phyloP scores from a whole-genome alignment of 371 early-diverging fungal species.

The Actinomortierella ambigua region DNA sequence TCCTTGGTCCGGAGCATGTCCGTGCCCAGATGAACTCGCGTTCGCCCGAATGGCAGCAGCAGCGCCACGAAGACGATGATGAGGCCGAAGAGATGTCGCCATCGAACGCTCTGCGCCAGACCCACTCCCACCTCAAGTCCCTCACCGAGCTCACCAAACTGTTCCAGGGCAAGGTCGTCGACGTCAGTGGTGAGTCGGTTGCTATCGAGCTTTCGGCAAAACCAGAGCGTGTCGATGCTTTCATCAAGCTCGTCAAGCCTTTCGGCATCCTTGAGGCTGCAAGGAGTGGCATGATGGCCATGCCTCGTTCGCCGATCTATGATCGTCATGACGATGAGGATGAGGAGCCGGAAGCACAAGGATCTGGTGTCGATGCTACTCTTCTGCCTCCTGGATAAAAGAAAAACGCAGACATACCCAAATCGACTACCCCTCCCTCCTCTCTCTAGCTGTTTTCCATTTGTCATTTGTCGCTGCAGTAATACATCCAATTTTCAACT shows the following conservation, averaged over 20 bases:
- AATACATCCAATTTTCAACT: too few species aligned
- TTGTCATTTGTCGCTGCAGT: too few species aligned
- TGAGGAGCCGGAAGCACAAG: conserved; percentile 58
- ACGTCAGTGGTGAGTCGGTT: conserved; percentile 83
- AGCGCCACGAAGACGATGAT: conserved; percentile 46
- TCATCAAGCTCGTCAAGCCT: conserved; percentile 89
- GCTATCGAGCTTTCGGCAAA: conserved; percentile 90
- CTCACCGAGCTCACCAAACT: conserved; percentile 82
- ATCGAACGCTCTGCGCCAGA: conserved; percentile 61
- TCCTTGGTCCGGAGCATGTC: conserved; percentile 76
- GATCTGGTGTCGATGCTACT: conserved; percentile 77
- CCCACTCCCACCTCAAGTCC: conserved; percentile 80
- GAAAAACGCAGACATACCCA: not conserved
- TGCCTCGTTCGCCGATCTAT: conserved; percentile 86
- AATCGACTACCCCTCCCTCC: too few species aligned
- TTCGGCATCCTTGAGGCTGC: conserved; percentile 95
- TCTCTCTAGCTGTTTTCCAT: too few species aligned
- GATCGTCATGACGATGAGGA: conserved; percentile 69
- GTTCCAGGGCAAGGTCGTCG: conserved; percentile 90
- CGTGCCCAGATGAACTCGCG: conserved; percentile 55
- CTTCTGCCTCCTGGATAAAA: conserved; percentile 92
- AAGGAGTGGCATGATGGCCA: conserved; percentile 93
- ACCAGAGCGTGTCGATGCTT: conserved; percentile 84
- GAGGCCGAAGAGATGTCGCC: conserved; percentile 59
- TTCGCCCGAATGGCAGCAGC: conserved; percentile 38